Conservation (phyloP, 2,329 filamentous ascomycete genomes). For the Coniella lustricola region DNA sequence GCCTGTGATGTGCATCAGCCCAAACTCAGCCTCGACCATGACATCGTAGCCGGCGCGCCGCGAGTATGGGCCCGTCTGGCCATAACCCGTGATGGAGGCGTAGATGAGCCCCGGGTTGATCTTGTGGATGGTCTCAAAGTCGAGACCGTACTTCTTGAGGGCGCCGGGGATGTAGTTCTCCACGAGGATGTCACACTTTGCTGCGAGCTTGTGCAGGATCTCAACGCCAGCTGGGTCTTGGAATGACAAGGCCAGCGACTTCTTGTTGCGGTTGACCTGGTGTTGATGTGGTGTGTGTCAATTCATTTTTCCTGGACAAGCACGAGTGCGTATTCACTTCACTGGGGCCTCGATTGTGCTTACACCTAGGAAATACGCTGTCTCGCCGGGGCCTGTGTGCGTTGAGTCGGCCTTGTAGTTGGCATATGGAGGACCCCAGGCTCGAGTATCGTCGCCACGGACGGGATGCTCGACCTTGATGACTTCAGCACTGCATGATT, state of each 20-base stretch:
- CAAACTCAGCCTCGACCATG: slow-evolving; percentile 98
- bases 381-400: slow-evolving; percentile 71
- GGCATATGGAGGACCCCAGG: slow-evolving; percentile 95
- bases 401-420: slow-evolving; percentile 57
- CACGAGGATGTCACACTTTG: slow-evolving; percentile 84
- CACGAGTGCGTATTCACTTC: no score
- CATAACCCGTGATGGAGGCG: slow-evolving; percentile 93
- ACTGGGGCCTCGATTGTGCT: no score
- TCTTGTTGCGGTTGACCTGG: slow-evolving; percentile 94
- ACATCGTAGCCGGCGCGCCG: slow-evolving; percentile 92
- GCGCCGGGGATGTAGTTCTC: slow-evolving; percentile 94
- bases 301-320: no score
- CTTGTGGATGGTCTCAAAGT: slow-evolving; percentile 71
- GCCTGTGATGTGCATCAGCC: slow-evolving; percentile 97
- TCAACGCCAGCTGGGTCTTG: slow-evolving; percentile 76
- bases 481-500: slow-evolving; percentile 67
- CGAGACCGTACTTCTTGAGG: slow-evolving; percentile 83
- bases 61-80: slow-evolving; percentile 87
- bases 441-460: slow-evolving; percentile 85
- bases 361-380: slow-evolving; percentile 89
- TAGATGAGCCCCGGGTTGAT: slow-evolving; percentile 89
- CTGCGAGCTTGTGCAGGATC: slow-evolving; percentile 77
- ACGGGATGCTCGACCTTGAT: slow-evolving; percentile 96
- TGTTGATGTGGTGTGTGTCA: slow-evolving; percentile 4
- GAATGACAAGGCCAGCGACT: slow-evolving; percentile 86